phyloP scores from a whole-genome alignment of 202 grass and related monocot genomes.

The Zizania palustris region DNA sequence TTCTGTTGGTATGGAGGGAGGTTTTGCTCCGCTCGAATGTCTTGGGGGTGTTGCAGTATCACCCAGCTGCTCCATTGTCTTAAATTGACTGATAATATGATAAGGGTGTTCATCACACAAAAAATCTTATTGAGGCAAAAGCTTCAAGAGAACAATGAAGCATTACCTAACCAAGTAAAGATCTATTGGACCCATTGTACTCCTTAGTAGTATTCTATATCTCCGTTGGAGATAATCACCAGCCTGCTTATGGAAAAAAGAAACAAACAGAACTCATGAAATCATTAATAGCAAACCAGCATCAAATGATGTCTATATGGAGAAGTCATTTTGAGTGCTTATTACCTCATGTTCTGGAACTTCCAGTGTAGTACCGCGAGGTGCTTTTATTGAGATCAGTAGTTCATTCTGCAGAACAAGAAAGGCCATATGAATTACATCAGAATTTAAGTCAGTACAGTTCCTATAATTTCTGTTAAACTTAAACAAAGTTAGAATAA shows the following conservation, averaged over 20 bases:
- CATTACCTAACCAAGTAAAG: slow-evolving; percentile 90
- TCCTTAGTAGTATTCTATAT: slow-evolving; percentile 87
- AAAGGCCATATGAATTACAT: slow-evolving; percentile 44
- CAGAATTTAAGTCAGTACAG: slow-evolving; percentile 23
- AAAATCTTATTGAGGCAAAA: slow-evolving; percentile 9
- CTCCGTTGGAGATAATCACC: slow-evolving; percentile 71
- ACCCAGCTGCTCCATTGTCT: slow-evolving; percentile 70
- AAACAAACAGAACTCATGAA: slow-evolving; percentile 34
- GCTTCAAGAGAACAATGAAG: slow-evolving; percentile 28
- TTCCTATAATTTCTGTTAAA: slow-evolving; percentile 3
- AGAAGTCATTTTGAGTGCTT: slow-evolving; percentile 22
- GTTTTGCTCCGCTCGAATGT: slow-evolving; percentile 32
- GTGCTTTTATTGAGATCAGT: slow-evolving; percentile 93
- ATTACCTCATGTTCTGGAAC: slow-evolving; percentile 85
- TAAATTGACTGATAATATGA: slow-evolving; percentile 67
- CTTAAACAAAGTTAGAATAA: slow-evolving; percentile 6
- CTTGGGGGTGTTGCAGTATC: slow-evolving; percentile 44
- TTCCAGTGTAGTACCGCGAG: slow-evolving; percentile 86
- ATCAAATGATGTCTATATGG: slow-evolving; percentile 9
- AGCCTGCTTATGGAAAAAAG: slow-evolving; percentile 53
- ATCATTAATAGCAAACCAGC: slow-evolving; percentile 23
- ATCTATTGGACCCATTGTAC: slow-evolving; percentile 86
- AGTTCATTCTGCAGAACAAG: slow-evolving; percentile 68
- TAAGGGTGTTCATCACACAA: slow-evolving; percentile 29
- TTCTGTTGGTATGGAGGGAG: slow-evolving; percentile 25